These are phyloP conservation scores for Ustilago xerochloae DNA, from an alignment of 1,284 basidiomycete genomes.

Conservation along the genomic window DNA sequence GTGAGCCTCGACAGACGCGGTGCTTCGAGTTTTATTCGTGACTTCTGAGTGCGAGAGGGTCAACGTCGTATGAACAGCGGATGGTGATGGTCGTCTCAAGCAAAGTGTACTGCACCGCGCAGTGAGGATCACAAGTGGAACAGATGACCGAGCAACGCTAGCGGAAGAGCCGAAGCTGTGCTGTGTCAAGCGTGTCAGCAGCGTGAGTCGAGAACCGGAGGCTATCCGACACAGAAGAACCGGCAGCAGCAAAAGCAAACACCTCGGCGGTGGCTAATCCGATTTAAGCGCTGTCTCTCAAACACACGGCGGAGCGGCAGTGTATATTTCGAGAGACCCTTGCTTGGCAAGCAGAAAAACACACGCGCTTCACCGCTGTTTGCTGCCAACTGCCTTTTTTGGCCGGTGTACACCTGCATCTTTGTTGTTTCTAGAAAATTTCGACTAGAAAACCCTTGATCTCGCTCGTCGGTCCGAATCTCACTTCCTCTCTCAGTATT, in stretches of 20 bases:
- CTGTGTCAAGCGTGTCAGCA: neutral
- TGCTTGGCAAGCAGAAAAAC: neutral
- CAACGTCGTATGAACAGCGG: neutral
- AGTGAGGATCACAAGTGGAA: neutral
- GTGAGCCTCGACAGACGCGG: neutral
- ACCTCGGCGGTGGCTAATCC: slow-evolving; percentile 4
- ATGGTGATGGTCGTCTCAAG: neutral
- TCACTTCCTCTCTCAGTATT: too few relatives aligned
- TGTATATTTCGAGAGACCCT: slow-evolving; percentile 1
- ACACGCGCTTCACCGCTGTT: too few relatives aligned
- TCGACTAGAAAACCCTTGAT: too few relatives aligned
- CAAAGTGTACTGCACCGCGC: too few relatives aligned
- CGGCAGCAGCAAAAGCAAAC: neutral
- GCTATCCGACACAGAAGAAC: neutral
- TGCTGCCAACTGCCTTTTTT: neutral
- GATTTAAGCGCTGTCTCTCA: neutral
- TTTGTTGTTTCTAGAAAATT: neutral
- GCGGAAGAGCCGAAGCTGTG: neutral
- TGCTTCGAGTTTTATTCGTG: neutral
- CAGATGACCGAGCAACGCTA: slow-evolving; percentile 1
- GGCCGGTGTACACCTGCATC: neutral
- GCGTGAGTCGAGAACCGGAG: neutral
- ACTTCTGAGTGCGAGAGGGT: neutral
- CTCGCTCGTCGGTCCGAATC: too few relatives aligned
- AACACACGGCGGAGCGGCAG: neutral